These are phyloP conservation scores for Hygrocybe punicea DNA, from an alignment of 768 basidiomycete species.

Conservation along the genomic window DNA sequence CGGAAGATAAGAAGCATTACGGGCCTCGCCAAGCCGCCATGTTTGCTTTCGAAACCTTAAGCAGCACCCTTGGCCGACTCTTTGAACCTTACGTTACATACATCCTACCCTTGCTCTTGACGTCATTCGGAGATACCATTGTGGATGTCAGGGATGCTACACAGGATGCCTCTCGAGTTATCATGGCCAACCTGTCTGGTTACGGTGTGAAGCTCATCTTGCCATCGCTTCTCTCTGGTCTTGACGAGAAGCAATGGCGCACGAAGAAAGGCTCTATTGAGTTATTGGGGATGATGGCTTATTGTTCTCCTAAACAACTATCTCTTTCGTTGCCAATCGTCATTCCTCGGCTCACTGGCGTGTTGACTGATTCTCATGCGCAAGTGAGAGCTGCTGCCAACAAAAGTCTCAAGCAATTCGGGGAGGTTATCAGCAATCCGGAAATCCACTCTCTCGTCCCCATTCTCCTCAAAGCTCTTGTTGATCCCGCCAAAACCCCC, in stretches of 20 bases:
- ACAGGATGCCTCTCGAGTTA: constrained; percentile 84
- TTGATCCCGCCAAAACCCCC: constrained; percentile 89
- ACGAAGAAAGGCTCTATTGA: constrained; percentile 98
- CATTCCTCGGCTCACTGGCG: constrained; percentile 91
- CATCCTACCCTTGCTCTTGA: constrained; percentile 77
- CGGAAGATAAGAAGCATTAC: constrained; percentile 86
- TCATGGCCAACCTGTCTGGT: constrained; percentile 93
- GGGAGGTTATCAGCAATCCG: constrained; percentile 96
- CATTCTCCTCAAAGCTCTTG: constrained; percentile 87
- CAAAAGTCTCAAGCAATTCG: constrained; percentile 94
- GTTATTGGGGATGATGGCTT: constrained; percentile 96
- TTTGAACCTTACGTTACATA: constrained; percentile 92
- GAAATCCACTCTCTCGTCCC: constrained; percentile 92
- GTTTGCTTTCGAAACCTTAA: constrained; percentile 92
- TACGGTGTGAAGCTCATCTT: constrained; percentile 95
- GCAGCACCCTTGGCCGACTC: constrained; percentile 76
- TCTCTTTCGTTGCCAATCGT: constrained; percentile 94
- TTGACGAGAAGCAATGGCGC: constrained; percentile 98
- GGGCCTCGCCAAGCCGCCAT: constrained; percentile 90
- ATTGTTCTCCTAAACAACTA: constrained; percentile 92
- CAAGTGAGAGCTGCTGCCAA: constrained; percentile 93
- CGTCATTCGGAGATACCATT: constrained; percentile 81
- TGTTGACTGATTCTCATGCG: constrained; percentile 94
- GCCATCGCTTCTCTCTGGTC: constrained; percentile 80
- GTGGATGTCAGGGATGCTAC: constrained; percentile 91